A percentile compares a stretch with the other conserved stretches of the same genome.
Evolutionary conservation across 331 rosid species (phyloP).

Genomic region (Prunus yedoensis): DNA sequence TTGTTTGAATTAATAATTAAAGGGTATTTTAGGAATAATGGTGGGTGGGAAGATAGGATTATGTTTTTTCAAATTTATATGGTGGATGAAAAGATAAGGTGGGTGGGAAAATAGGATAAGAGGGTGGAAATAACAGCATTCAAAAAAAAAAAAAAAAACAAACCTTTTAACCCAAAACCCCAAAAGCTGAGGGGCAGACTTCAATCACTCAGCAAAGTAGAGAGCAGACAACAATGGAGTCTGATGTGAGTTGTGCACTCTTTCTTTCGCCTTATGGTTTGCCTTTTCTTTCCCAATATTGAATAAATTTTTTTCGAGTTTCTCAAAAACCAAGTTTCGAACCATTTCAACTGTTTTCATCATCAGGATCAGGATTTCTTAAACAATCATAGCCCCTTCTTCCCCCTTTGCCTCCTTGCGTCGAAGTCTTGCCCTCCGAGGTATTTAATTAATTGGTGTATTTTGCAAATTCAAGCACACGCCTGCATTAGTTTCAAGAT

Average conservation of each 20-base stretch:
- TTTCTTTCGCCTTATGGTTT: neutral
- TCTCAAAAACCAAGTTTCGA: constrained; percentile 44
- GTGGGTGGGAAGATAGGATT: too few species aligned
- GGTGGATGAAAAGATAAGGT: too few species aligned
- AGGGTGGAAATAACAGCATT: too few species aligned
- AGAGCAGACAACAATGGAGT: constrained; percentile 15
- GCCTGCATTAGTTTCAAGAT: neutral
- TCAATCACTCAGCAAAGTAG: neutral
- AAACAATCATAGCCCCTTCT: constrained; percentile 44
- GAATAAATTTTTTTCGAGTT: constrained; percentile 5
- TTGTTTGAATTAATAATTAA: too few species aligned
- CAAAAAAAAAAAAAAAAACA: too few species aligned
- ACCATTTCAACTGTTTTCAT: constrained; percentile 56
- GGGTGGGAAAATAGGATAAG: too few species aligned
- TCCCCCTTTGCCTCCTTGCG: constrained; percentile 63
- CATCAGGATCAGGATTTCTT: constrained; percentile 53
- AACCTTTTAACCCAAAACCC: too few species aligned
- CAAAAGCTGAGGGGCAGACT: neutral
- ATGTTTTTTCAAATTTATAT: too few species aligned
- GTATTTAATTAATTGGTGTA: constrained; percentile 28
- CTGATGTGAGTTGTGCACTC: constrained; percentile 24
- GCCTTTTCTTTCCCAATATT: neutral
- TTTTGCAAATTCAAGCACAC: neutral
- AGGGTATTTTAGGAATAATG: too few species aligned
- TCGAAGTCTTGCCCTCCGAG: constrained; percentile 72